A percentile compares a stretch with the other conserved stretches of the same genome.
phyloP scores from a whole-genome alignment of 352 stramenopile genomes.

The Globisporangium rhizosaccharum region DNA sequence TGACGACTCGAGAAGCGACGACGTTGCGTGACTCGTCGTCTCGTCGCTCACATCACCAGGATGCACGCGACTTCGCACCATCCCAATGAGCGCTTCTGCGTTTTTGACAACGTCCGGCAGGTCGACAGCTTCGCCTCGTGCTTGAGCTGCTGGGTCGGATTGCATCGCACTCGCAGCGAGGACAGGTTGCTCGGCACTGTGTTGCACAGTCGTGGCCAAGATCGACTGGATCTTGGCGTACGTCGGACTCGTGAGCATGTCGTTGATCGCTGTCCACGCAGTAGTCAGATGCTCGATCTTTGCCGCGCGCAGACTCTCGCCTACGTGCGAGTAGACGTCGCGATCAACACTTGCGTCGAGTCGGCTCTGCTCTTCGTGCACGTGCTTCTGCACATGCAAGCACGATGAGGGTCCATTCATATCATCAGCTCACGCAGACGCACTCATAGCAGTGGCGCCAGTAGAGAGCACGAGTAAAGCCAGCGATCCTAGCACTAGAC shows the following conservation, averaged over 20 bases:
- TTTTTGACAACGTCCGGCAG: conserved; percentile 29
- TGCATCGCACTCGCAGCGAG: conserved; percentile 21
- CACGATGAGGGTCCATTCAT: no score
- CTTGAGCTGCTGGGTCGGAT: conserved; percentile 13
- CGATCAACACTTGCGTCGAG: conserved; percentile 23
- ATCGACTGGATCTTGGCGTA: conserved; percentile 24
- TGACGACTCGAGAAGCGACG: conserved; percentile 14
- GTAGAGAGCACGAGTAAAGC: not conserved
- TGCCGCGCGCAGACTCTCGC: conserved; percentile 17
- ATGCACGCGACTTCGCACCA: conserved; percentile 19
- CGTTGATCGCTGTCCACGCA: conserved; percentile 30
- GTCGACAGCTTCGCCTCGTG: conserved; percentile 14
- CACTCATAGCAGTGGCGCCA: not conserved
- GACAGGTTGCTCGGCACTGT: conserved; percentile 29
- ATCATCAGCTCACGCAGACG: not conserved
- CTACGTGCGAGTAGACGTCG: conserved; percentile 28
- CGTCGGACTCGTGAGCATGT: conserved; percentile 6
- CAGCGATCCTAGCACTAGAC: not conserved
- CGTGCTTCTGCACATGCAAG: conserved; percentile 18
- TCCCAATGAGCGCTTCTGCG: conserved; percentile 27
- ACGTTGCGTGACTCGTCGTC: not conserved
- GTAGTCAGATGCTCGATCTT: conserved; percentile 17
- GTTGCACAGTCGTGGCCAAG: conserved; percentile 24
- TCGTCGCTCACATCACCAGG: not conserved
- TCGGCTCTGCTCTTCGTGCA: conserved; percentile 36